phyloP scores from a whole-genome alignment of 306 rosid species.

The Malus sylvestris region DNA sequence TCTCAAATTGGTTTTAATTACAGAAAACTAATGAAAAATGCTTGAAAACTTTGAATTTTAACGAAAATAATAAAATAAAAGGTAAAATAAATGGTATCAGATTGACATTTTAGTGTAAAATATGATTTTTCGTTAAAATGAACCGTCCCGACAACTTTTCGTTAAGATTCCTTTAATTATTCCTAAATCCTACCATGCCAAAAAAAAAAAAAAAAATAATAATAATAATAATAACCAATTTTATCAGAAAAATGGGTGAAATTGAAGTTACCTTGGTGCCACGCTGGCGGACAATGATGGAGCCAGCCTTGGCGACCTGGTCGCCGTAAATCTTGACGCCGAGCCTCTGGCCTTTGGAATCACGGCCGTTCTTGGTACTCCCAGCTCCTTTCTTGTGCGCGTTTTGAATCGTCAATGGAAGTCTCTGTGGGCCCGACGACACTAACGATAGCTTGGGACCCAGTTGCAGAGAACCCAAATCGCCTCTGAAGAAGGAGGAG shows the following conservation, averaged over 20 bases:
- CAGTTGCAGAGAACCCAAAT: slow-evolving; percentile 21
- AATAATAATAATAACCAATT: neutral
- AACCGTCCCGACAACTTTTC: too few relatives aligned
- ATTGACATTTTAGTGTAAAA: too few relatives aligned
- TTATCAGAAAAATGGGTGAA: neutral
- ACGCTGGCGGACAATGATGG: slow-evolving; percentile 89
- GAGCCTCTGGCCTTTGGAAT: slow-evolving; percentile 71
- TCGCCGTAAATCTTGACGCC: slow-evolving; percentile 92
- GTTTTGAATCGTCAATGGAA: slow-evolving; percentile 58
- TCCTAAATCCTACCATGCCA: too few relatives aligned
- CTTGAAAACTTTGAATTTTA: too few relatives aligned
- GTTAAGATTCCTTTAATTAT: neutral
- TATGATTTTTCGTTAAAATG: too few relatives aligned
- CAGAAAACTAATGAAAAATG: too few relatives aligned
- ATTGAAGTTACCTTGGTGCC: slow-evolving; percentile 67
- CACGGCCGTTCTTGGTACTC: slow-evolving; percentile 96
- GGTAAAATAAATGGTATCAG: too few relatives aligned
- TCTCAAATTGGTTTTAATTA: neutral
- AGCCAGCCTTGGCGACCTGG: slow-evolving; percentile 79
- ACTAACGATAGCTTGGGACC: slow-evolving; percentile 26
- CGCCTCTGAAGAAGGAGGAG: slow-evolving; percentile 47
- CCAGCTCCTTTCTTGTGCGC: slow-evolving; percentile 99
- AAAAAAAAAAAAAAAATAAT: too few relatives aligned
- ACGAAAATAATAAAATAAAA: too few relatives aligned
- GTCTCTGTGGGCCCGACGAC: slow-evolving; percentile 17